Evolutionary conservation across 139 green algal genomes (phyloP), one percentile per base, ranked within the genome.

Genomic region (Ostreobium quekettii): DNA sequence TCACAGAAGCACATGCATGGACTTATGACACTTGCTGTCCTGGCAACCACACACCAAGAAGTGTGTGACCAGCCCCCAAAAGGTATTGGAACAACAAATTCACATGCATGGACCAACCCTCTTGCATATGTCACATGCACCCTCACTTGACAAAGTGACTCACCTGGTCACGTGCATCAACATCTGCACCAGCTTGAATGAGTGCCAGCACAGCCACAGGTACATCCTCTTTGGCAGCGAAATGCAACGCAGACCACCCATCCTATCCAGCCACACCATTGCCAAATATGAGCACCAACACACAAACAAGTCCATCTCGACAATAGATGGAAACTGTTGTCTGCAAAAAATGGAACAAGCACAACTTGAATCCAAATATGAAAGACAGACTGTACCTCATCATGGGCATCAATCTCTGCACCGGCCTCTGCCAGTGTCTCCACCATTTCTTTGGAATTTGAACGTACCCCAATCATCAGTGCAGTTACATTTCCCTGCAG

Each of bases 241-340:
- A 68, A 56, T 57, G 36, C 61, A 68, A 28, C n/a, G 61, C 35
- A 33, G 61, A 48, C 26, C 33, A 53, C 4, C 36, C 61, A 62
- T 62, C 24, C 22, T 53, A 53, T 19, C 42, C 11, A 11, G 19
- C 42, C 42, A 53, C 19, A 26, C 19, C 19, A 53, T 26, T 53
- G 15, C 11, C 42, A 53, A 53, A 26, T 19, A 11, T 26, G 42
- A 19, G 19, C 15, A 26, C 42, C 42, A 53, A 19, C 42, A 26
- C 15, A 11, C 19, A 19, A n/a, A n/a, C n/a, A n/a, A n/a, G n/a
- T n/a, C n/a, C n/a, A n/a, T n/a, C n/a, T n/a, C 15, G 19, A 53
- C 11, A 53, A 53, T 26, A 26, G 11, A 11, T 26, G 15, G 15
- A 11, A 53, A 26, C 11, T 11, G 15, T 26, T 53, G 42, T 11